Conservation (phyloP, 2,329 filamentous ascomycete species). For the Zasmidium citrigriseum region DNA sequence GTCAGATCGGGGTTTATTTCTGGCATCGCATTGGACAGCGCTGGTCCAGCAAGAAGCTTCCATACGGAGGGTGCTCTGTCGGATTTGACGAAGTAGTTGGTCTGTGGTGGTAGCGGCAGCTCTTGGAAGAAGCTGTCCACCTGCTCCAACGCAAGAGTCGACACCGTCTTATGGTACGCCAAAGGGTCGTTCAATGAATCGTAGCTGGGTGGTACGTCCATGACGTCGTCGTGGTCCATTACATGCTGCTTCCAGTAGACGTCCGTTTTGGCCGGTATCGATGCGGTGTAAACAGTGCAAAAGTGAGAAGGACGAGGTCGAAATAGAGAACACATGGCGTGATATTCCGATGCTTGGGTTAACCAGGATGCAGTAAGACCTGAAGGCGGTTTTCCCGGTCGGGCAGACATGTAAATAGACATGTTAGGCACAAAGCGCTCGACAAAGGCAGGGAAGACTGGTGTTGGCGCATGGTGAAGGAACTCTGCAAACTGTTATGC, state of each 20-base stretch:
- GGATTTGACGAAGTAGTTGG: constrained; percentile 20
- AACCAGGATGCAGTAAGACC: not conserved
- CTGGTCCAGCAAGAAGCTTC: constrained; percentile 20
- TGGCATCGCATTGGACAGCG: constrained; percentile 22
- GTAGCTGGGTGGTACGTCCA: constrained; percentile 13
- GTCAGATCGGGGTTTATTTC: constrained; percentile 13
- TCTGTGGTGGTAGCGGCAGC: constrained; percentile 5
- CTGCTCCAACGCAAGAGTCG: not conserved
- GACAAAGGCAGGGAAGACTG: constrained; percentile 2
- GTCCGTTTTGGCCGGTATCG: not conserved
- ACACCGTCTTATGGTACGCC: constrained; percentile 5
- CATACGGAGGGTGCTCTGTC: constrained; percentile 16
- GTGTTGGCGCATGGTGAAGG: not conserved
- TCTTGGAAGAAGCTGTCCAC: constrained; percentile 11
- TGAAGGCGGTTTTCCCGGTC: not conserved
- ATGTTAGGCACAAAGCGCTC: not conserved
- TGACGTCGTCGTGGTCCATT: constrained; percentile 8
- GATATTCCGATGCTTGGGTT: not conserved
- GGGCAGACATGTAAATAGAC: not conserved
- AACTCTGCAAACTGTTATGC: not conserved
- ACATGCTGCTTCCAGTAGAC: constrained; percentile 7
- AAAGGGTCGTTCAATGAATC: constrained; percentile 12
- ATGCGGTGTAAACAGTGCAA: not conserved
- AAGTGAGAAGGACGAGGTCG: not conserved
- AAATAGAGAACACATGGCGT: constrained; percentile 2